Base-by-base conservation (phyloP, 1,284 basidiomycete genomes). In the Tausonia pullulans region DNA sequence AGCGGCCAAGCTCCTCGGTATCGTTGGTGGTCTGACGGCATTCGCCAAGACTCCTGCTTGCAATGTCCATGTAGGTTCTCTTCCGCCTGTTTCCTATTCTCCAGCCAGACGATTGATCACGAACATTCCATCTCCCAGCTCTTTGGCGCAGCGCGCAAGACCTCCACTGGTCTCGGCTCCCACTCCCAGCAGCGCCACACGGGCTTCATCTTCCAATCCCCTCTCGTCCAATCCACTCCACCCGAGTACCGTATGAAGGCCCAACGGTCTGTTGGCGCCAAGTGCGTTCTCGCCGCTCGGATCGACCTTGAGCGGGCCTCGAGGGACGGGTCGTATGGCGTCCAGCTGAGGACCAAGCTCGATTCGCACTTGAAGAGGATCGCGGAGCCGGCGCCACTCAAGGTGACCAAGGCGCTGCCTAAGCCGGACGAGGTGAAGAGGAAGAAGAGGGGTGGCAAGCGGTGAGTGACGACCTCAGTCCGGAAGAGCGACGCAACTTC, bases 1-100 rank as follows among this genome's bases (percentile, higher is more conserved):
- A 79, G 96, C 96, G 54, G 95, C 96, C 58, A 98, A 98, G 81
- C 80, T 99, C 58, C 85, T 99, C 56, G 96, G 96, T 74, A 91
- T 97, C 56, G 93, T 96, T 46, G 96, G 96, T 66, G 96, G 96
- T 54, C 81, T 99, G 16, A 83, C 83, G 60, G 90, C 89, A 0
- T 81, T 98, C 51, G 87, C 88, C 60, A 94, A 96, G 75, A 95
- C 97, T 82, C 96, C 96, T 5, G 82, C 90, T 3, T 95, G 92
- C 76, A 98, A 98, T 75, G 87, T 97, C 68, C 90, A 95, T 79
- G 90, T 94, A 69, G 50, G 87, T 72, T 1, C 6, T 45, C 61
- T 50, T 59, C 41, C 61, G 60, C 16, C 41, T 51, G 51, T 7
- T 58, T 51, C 40, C 10, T 13, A 14, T 16, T 61, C 57, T 58